phyloP scores from a whole-genome alignment of 179 eudicot genomes.

The Camellia oleifera region DNA sequence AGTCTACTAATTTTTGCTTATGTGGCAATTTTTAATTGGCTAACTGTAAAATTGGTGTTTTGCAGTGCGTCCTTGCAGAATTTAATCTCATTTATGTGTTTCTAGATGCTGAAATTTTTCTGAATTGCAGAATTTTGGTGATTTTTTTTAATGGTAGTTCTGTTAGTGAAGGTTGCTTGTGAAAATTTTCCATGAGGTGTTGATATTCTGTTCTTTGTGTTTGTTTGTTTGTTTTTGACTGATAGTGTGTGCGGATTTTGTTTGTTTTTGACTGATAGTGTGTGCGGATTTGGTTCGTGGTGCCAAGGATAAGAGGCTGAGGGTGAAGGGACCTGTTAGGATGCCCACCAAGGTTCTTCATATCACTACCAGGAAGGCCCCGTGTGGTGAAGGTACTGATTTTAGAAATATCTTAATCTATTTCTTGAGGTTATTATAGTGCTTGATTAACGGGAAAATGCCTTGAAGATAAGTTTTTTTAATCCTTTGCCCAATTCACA shows the following conservation, averaged over 20 bases:
- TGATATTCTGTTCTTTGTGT: background rate
- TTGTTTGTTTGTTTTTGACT: background rate
- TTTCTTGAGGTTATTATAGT: too few relatives aligned
- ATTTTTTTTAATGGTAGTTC: background rate
- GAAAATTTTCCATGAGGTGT: background rate
- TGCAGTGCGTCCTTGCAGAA: too few relatives aligned
- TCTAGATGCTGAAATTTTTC: background rate
- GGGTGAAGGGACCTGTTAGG: constrained; percentile 94
- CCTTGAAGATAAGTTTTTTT: too few relatives aligned
- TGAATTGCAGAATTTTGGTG: background rate
- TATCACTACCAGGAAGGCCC: constrained; percentile 89
- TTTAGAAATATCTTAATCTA: background rate
- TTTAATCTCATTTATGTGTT: background rate
- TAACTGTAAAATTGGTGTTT: too few relatives aligned
- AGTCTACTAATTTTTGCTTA: too few relatives aligned
- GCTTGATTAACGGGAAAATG: too few relatives aligned
- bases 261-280: too few relatives aligned
- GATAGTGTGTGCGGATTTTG: constrained; percentile 75
- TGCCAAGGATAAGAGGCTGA: constrained; percentile 80
- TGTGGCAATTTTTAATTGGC: too few relatives aligned
- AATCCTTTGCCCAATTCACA: too few relatives aligned
- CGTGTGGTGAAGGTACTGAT: constrained; percentile 89
- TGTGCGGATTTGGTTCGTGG: constrained; percentile 76
- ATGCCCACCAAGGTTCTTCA: constrained; percentile 83
- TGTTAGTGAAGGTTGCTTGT: too few relatives aligned